Conservation (phyloP, 106 monocot species). For the Platanthera guangdongensis region DNA sequence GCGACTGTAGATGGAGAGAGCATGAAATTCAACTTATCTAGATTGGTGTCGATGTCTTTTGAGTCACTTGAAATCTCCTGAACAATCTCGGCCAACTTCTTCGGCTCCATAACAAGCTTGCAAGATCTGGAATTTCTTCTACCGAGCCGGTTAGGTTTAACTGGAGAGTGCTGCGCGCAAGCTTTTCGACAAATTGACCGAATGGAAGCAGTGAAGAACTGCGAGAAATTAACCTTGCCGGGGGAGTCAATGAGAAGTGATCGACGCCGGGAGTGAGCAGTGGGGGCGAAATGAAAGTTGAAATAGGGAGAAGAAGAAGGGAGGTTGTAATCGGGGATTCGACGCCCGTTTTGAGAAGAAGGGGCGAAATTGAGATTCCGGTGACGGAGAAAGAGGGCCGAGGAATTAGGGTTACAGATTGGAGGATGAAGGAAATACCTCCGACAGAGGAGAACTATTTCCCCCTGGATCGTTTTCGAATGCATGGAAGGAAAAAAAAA, state of each 20-base stretch:
- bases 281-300: background rate
- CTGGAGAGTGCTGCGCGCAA: background rate
- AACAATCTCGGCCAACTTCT: constrained; percentile 21
- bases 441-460: background rate
- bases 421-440: background rate
- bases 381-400: background rate
- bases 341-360: background rate
- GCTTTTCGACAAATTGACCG: constrained; percentile 4
- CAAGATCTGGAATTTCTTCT: background rate
- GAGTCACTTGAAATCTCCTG: constrained; percentile 26
- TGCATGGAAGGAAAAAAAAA: background rate
- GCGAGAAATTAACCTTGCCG: background rate
- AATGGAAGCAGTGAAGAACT: background rate
- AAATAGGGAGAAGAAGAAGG: background rate
- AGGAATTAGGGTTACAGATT: background rate
- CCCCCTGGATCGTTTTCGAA: background rate
- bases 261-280: background rate
- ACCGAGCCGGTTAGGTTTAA: background rate
- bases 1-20: constrained; percentile 18
- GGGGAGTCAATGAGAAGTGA: background rate
- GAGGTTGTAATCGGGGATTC: background rate
- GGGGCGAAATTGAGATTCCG: background rate
- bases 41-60: constrained; percentile 20
- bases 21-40: constrained; percentile 18
- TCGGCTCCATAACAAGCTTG: background rate